Percentiles rank a stretch among this genome's conserved stretches.
phyloP scores from a whole-genome alignment of 2,329 filamentous ascomycete species.

The Exophiala sideris region DNA sequence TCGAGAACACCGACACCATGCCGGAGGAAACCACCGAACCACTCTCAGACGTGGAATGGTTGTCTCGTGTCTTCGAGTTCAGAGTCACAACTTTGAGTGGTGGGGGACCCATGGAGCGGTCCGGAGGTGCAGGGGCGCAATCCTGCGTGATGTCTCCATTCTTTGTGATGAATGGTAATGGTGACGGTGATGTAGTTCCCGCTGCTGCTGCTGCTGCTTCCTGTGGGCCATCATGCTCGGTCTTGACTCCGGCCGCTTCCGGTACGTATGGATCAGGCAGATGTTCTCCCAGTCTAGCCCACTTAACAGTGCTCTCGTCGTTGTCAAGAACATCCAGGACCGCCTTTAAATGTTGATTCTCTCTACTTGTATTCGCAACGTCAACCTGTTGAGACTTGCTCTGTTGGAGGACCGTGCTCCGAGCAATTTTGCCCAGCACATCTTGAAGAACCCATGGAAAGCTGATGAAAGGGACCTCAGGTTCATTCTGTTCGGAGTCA shows the following conservation, averaged over 20 bases:
- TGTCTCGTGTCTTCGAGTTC: neutral
- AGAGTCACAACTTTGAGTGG: neutral
- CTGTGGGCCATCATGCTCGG: neutral
- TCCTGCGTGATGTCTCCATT: neutral
- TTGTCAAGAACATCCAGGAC: neutral
- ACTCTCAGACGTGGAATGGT: slow-evolving; percentile 1
- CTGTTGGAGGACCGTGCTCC: slow-evolving; percentile 10
- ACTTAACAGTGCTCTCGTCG: neutral
- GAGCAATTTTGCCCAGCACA: slow-evolving; percentile 67
- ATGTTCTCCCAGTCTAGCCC: slow-evolving; percentile 10
- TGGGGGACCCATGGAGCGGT: neutral
- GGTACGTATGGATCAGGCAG: slow-evolving; percentile 17
- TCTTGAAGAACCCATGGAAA: slow-evolving; percentile 89
- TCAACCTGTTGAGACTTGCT: neutral
- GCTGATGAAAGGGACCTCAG: slow-evolving; percentile 74
- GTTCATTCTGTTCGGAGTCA: neutral
- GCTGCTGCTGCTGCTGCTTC: neutral
- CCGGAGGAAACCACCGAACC: slow-evolving; percentile 5
- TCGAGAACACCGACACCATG: neutral
- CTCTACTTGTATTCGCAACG: neutral
- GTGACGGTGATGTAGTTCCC: neutral
- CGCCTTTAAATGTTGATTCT: neutral
- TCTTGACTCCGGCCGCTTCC: neutral
- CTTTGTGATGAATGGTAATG: neutral
- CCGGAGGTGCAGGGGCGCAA: neutral